A percentile compares a stretch with the other conserved stretches of the same genome.
Evolutionary conservation across 371 early-diverging fungal species (phyloP).

Genomic region (Mucor indicus): DNA sequence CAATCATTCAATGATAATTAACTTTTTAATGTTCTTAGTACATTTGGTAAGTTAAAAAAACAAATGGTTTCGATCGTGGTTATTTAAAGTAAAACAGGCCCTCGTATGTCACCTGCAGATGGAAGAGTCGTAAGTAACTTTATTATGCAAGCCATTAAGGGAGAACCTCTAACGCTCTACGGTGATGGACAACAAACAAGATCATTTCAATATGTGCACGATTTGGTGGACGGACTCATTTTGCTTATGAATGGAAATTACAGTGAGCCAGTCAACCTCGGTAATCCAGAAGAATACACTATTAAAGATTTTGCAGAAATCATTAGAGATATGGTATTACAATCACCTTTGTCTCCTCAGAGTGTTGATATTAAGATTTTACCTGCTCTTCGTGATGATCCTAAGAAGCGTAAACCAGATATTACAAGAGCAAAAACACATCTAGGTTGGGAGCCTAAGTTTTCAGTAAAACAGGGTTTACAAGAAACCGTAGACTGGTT

Average conservation of each 20-base stretch:
- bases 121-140: constrained; percentile 92
- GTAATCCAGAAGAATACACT: constrained; percentile 88
- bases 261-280: constrained; percentile 78
- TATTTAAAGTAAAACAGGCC: constrained; percentile 49
- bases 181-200: constrained; percentile 84
- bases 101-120: constrained; percentile 86
- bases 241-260: constrained; percentile 73
- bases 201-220: constrained; percentile 88
- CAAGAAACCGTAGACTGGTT: constrained; percentile 88
- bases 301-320: constrained; percentile 79
- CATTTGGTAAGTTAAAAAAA: constrained; percentile 18
- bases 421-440: constrained; percentile 67
- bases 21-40: too few relatives aligned
- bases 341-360: constrained; percentile 25
- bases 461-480: constrained; percentile 75
- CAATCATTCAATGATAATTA: too few relatives aligned
- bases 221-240: constrained; percentile 84
- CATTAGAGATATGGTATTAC: constrained; percentile 66
- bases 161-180: constrained; percentile 78
- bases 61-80: too few relatives aligned
- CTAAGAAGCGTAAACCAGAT: constrained; percentile 79
- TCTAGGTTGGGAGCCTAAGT: constrained; percentile 77
- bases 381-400: constrained; percentile 78
- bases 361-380: constrained; percentile 63
- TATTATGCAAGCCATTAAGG: constrained; percentile 81